A percentile compares a stretch with the other conserved stretches of the same genome.
These are phyloP conservation scores for Blakeslea trispora DNA, from an alignment of 371 early-diverging fungal species.

Conservation along the genomic window DNA sequence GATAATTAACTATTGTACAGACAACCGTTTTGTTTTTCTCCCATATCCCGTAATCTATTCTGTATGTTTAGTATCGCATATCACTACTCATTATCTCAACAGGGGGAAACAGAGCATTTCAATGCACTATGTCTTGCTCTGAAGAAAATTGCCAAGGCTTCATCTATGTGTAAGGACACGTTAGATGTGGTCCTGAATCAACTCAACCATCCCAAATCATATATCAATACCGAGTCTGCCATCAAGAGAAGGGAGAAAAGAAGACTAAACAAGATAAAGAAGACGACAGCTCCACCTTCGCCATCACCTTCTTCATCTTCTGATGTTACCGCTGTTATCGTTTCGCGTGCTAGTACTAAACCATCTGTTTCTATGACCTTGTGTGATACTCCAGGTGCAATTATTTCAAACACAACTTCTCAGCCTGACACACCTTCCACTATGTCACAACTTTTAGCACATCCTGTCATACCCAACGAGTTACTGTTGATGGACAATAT, in stretches of 20 bases:
- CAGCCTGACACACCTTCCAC: neutral
- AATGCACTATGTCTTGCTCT: too few species aligned
- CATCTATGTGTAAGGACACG: neutral
- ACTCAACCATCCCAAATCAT: too few species aligned
- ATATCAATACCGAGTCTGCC: too few species aligned
- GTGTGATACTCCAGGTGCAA: too few species aligned
- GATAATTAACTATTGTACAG: too few species aligned
- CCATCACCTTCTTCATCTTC: conserved; percentile 2
- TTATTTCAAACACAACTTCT: neutral
- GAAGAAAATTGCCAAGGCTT: neutral
- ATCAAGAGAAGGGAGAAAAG: too few species aligned
- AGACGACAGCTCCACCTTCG: neutral
- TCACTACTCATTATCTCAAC: neutral
- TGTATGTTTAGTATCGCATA: conserved; percentile 1
- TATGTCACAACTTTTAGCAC: neutral
- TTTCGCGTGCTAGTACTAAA: neutral
- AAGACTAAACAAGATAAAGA: neutral
- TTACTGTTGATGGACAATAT: neutral
- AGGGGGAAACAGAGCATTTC: neutral
- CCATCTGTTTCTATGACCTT: neutral
- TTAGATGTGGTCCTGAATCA: too few species aligned
- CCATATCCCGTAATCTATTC: conserved; percentile 1
- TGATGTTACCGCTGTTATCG: neutral
- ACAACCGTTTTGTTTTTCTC: too few species aligned
- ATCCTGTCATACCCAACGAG: neutral